A percentile compares a stretch with the other conserved stretches of the same genome.
Evolutionary conservation across 2,329 filamentous ascomycete species (phyloP).

Genomic region (Leptographium flavum): DNA sequence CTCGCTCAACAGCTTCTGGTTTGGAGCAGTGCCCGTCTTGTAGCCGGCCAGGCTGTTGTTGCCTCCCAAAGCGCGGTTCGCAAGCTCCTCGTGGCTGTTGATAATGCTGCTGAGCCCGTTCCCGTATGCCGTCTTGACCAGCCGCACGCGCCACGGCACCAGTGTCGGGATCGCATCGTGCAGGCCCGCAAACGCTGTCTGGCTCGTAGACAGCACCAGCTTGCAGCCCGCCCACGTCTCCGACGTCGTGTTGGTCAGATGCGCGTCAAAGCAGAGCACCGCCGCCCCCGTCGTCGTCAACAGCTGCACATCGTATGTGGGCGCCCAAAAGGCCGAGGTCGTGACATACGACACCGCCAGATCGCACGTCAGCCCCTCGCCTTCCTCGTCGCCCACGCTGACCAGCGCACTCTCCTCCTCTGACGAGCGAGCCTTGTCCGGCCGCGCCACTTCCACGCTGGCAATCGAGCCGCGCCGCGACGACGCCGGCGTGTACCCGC

Average conservation of each 20-base stretch:
- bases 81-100: conserved; percentile 24
- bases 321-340: conserved; percentile 40
- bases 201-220: conserved; percentile 47
- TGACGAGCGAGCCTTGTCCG: conserved; percentile 29
- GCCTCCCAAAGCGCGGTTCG: conserved; percentile 8
- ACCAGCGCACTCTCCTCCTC: conserved; percentile 9
- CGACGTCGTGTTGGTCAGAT: conserved; percentile 45
- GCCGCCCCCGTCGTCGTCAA: conserved; percentile 38
- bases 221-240: conserved; percentile 50
- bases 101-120: conserved; percentile 16
- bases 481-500: conserved; percentile 25
- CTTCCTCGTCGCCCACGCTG: conserved; percentile 2
- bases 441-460: conserved; percentile 39
- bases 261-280: conserved; percentile 45
- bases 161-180: conserved; percentile 40
- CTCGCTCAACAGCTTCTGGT: background rate
- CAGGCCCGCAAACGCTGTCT: conserved; percentile 41
- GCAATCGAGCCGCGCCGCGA: conserved; percentile 35
- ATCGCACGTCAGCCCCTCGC: conserved; percentile 20
- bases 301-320: conserved; percentile 48
- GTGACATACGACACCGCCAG: conserved; percentile 47
- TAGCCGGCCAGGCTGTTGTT: background rate
- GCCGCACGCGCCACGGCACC: conserved; percentile 40
- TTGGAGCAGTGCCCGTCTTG: conserved; percentile 2
- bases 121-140: conserved; percentile 17